These are phyloP conservation scores for Beauveria brongniartii DNA, from an alignment of 2,329 filamentous ascomycete species.

Conservation along the genomic window DNA sequence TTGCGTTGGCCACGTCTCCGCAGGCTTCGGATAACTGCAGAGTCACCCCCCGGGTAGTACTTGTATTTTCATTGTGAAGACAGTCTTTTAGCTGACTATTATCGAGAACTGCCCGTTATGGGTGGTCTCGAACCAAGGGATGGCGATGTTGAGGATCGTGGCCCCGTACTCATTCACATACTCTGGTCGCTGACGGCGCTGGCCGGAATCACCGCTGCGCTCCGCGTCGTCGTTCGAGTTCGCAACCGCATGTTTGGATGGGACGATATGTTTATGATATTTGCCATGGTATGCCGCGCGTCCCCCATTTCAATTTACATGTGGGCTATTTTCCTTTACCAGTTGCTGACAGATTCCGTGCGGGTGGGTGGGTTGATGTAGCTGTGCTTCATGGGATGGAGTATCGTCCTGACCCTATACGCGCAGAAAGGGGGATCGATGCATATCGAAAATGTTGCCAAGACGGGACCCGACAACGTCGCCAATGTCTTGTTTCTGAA, in stretches of 20 bases:
- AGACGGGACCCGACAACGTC: constrained; percentile 16
- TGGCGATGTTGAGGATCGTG: constrained; percentile 12
- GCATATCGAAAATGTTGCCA: constrained; percentile 14
- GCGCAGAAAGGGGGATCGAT: constrained; percentile 14
- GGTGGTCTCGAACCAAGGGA: background rate
- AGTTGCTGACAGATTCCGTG: background rate
- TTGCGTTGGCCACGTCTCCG: background rate
- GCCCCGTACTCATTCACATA: constrained; percentile 10
- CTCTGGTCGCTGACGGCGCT: constrained; percentile 15
- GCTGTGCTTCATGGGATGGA: constrained; percentile 17
- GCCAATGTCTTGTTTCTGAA: constrained; percentile 15
- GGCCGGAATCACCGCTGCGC: constrained; percentile 11
- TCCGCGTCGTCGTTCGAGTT: constrained; percentile 13
- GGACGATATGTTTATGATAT: constrained; percentile 17
- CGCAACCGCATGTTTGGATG: constrained; percentile 15
- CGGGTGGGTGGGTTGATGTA: background rate
- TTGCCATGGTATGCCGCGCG: constrained; percentile 13
- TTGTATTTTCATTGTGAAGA: background rate
- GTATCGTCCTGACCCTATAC: constrained; percentile 14
- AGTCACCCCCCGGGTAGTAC: background rate
- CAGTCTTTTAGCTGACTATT: too few relatives aligned
- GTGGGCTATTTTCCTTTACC: too few relatives aligned
- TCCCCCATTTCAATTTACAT: too few relatives aligned
- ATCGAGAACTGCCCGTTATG: background rate
- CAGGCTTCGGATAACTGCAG: background rate